phyloP scores from a whole-genome alignment of 78 protist species.

The Diacronema lutheri region DNA sequence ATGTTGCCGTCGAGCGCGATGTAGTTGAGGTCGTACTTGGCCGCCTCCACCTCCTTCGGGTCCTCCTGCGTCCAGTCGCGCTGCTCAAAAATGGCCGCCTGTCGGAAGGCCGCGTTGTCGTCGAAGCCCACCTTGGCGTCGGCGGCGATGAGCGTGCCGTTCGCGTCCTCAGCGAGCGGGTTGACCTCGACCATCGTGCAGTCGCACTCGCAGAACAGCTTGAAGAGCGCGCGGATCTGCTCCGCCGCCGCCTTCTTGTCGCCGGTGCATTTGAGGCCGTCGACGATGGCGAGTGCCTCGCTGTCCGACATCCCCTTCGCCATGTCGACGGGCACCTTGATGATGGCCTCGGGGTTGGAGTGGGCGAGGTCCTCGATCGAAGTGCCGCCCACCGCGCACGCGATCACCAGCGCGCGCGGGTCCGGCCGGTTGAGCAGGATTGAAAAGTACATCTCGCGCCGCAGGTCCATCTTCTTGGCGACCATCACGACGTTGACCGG shows the following conservation, averaged over 20 bases:
- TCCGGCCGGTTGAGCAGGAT: background rate
- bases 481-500: background rate
- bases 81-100: conserved; percentile 76
- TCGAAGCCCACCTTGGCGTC: conserved; percentile 96
- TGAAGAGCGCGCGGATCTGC: conserved; percentile 36
- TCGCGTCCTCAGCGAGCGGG: conserved; percentile 76
- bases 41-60: conserved; percentile 90
- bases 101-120: conserved; percentile 96
- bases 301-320: conserved; percentile 64
- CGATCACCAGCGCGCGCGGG: background rate
- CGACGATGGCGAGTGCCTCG: conserved; percentile 62
- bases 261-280: conserved; percentile 49
- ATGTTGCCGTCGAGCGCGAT: conserved; percentile 95
- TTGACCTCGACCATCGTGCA: conserved; percentile 91
- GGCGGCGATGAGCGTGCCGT: conserved; percentile 63
- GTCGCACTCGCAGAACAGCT: conserved; percentile 38
- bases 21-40: conserved; percentile 87
- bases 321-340: conserved; percentile 77
- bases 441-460: background rate
- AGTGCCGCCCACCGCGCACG: conserved; percentile 82
- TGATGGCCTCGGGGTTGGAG: conserved; percentile 42
- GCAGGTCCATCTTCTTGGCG: background rate
- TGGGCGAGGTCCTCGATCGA: conserved; percentile 84
- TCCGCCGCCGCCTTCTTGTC: conserved; percentile 6
- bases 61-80: conserved; percentile 89